A percentile compares a stretch with the other conserved stretches of the same genome.
phyloP scores from a whole-genome alignment of 345 rosid genomes.

The Cardamine occulta region DNA sequence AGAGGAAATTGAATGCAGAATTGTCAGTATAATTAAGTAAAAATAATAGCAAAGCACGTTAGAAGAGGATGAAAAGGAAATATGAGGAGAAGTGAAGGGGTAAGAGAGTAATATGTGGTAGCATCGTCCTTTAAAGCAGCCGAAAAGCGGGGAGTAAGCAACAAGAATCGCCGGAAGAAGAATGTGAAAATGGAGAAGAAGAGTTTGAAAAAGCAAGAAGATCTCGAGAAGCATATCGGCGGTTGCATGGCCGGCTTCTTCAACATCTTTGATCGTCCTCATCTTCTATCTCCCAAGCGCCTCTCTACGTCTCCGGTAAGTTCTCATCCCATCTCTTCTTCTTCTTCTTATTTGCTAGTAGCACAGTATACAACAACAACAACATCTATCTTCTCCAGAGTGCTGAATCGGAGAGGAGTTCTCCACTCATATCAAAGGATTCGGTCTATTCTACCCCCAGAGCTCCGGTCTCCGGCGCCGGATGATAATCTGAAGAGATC shows the following conservation, averaged over 20 bases:
- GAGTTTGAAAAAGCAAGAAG: slow-evolving; percentile 19
- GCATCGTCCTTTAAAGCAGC: slow-evolving; percentile 53
- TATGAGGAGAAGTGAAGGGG: slow-evolving; percentile 36
- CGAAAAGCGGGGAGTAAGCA: slow-evolving; percentile 71
- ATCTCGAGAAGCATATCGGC: slow-evolving; percentile 59
- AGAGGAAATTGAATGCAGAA: slow-evolving; percentile 21
- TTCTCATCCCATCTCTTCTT: background rate
- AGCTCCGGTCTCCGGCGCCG: slow-evolving; percentile 53
- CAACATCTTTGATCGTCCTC: slow-evolving; percentile 91
- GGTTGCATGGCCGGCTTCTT: slow-evolving; percentile 99
- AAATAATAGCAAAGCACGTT: slow-evolving; percentile 12
- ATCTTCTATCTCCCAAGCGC: slow-evolving; percentile 66
- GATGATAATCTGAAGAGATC: slow-evolving; percentile 34
- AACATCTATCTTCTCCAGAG: slow-evolving; percentile 1
- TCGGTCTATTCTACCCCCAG: slow-evolving; percentile 52
- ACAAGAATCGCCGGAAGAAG: slow-evolving; percentile 6
- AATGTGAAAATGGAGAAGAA: slow-evolving; percentile 42
- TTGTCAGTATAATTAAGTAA: slow-evolving; percentile 7
- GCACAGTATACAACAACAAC: background rate
- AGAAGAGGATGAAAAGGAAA: slow-evolving; percentile 9
- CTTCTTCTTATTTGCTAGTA: background rate
- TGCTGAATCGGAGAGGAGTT: background rate
- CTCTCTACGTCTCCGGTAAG: slow-evolving; percentile 54
- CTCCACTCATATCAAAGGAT: slow-evolving; percentile 41
- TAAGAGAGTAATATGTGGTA: slow-evolving; percentile 9